Conservation (phyloP, 2,329 filamentous ascomycete genomes). For the Fusarium longipes region DNA sequence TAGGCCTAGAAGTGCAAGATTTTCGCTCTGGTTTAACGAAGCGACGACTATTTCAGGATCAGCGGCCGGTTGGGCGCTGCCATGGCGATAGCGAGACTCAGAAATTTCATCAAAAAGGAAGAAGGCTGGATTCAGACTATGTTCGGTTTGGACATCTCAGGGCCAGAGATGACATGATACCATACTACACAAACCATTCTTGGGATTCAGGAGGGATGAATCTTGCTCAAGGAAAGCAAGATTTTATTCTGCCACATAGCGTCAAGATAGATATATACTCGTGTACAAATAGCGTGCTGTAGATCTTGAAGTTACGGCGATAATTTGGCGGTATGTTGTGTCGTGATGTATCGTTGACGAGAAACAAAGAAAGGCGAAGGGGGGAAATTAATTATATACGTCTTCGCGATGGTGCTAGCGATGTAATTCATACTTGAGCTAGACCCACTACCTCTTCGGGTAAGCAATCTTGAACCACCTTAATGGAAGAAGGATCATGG, state of each 20-base stretch:
- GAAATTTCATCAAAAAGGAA: conserved; percentile 15
- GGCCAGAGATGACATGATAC: conserved; percentile 30
- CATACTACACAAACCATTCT: conserved; percentile 26
- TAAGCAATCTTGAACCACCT: background rate
- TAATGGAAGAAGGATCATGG: background rate
- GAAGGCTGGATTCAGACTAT: background rate
- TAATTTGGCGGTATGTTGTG: background rate
- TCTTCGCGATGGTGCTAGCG: background rate
- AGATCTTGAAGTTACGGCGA: background rate
- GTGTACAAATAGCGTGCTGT: conserved; percentile 19
- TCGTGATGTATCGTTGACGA: background rate
- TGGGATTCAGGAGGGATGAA: conserved; percentile 14
- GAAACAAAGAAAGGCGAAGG: background rate
- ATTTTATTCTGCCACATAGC: background rate
- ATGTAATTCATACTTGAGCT: background rate
- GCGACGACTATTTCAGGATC: conserved; percentile 43
- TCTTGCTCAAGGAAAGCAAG: conserved; percentile 14
- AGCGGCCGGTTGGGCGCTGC: conserved; percentile 3
- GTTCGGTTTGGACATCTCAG: conserved; percentile 18
- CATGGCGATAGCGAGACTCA: conserved; percentile 11
- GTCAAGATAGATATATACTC: conserved; percentile 26
- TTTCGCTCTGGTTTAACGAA: conserved; percentile 39
- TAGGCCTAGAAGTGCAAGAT: conserved; percentile 23
- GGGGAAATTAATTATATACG: background rate
- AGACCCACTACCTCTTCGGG: conserved; percentile 30